These are phyloP conservation scores for Sporisorium iseilematis-ciliati DNA, from an alignment of 1,284 basidiomycete species.

Conservation along the genomic window DNA sequence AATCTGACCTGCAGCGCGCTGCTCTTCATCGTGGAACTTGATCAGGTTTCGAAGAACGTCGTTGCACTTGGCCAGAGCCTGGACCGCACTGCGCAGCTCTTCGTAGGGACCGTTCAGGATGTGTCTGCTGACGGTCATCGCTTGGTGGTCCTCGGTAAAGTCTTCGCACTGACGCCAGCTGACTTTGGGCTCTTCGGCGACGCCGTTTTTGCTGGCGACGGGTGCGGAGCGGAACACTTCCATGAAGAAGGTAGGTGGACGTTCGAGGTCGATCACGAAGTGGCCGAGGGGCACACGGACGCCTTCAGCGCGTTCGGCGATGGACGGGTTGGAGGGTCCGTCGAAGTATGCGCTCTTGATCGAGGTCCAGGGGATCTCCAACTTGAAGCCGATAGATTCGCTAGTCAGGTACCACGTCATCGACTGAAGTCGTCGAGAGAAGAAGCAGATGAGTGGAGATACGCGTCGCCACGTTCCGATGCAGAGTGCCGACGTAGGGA, in stretches of 20 bases:
- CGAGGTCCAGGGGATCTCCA: slow-evolving; percentile 57
- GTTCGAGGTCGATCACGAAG: slow-evolving; percentile 52
- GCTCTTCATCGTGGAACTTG: slow-evolving; percentile 29
- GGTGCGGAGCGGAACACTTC: slow-evolving; percentile 57
- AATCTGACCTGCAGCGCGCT: slow-evolving; percentile 26
- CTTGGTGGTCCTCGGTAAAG: slow-evolving; percentile 63
- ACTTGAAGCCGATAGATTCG: slow-evolving; percentile 64
- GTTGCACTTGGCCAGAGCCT: slow-evolving; percentile 37
- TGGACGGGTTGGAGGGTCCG: slow-evolving; percentile 31
- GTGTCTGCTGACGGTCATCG: slow-evolving; percentile 50
- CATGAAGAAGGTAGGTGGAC: slow-evolving; percentile 63
- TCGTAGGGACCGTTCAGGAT: slow-evolving; percentile 59
- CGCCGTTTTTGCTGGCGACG: slow-evolving; percentile 27
- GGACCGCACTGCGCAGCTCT: slow-evolving; percentile 50
- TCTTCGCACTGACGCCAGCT: slow-evolving; percentile 65
- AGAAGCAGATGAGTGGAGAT: slow-evolving; percentile 61
- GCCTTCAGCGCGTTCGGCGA: slow-evolving; percentile 56
- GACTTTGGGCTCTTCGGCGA: slow-evolving; percentile 31
- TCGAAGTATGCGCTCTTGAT: slow-evolving; percentile 45
- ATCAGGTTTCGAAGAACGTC: slow-evolving; percentile 36
- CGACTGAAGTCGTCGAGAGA: slow-evolving; percentile 53
- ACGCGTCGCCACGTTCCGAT: slow-evolving; percentile 63
- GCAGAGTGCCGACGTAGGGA: slow-evolving; percentile 53
- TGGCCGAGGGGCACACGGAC: slow-evolving; percentile 49
- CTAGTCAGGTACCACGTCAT: slow-evolving; percentile 58